Evolutionary conservation across 83 land plant genomes (phyloP).

Genomic region (Picea abies): DNA sequence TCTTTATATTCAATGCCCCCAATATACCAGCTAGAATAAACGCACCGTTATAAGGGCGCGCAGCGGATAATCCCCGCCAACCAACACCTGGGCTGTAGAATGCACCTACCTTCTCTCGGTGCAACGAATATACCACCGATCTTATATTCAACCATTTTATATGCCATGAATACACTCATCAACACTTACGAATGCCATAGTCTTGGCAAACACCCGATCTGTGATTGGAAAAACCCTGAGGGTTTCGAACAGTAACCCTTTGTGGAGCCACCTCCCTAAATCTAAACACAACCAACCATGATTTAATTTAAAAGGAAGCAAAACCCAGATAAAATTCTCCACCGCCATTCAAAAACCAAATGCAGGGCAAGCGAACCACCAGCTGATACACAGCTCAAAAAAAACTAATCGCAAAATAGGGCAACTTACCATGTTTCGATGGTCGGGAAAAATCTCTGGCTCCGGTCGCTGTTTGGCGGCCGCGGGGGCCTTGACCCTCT

Average conservation of each 20-base stretch:
- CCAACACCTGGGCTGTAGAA: background rate
- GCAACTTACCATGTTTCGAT: constrained; percentile 1
- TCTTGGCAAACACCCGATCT: background rate
- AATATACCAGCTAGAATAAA: background rate
- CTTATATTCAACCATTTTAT: background rate
- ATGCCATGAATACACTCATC: background rate
- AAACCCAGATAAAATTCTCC: background rate
- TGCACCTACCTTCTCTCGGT: background rate
- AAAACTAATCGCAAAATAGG: background rate
- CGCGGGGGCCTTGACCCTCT: constrained; percentile 8
- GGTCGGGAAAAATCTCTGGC: constrained; percentile 2
- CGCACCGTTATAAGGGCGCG: background rate
- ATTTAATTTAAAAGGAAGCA: background rate
- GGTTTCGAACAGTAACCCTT: too few species aligned
- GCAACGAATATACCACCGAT: background rate
- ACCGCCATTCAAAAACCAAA: background rate
- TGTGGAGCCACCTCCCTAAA: background rate
- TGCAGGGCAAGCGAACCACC: too few species aligned
- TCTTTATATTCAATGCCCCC: background rate
- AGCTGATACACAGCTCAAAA: background rate
- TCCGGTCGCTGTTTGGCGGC: background rate
- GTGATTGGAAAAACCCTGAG: background rate
- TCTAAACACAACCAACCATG: background rate
- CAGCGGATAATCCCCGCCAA: too few species aligned
- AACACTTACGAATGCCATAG: background rate